Evolutionary conservation across 768 basidiomycete species (phyloP).

Genomic region (Hypholoma sublateritium): DNA sequence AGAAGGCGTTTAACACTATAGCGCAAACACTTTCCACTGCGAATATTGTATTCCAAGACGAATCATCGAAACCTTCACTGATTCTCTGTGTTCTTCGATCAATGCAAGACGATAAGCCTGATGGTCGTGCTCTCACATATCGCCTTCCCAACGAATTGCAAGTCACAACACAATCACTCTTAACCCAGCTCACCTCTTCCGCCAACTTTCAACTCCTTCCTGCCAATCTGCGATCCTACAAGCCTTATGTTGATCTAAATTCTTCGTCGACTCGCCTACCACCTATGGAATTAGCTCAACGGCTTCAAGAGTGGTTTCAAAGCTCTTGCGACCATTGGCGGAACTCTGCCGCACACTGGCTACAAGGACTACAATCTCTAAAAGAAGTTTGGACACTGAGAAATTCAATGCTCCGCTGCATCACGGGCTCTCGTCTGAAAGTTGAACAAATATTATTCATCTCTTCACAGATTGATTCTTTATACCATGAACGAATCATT

Average conservation of each 20-base stretch:
- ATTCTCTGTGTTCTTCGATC: constrained; percentile 56
- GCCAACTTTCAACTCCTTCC: constrained; percentile 82
- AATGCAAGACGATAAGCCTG: constrained; percentile 42
- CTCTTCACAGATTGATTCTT: constrained; percentile 46
- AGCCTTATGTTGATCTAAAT: constrained; percentile 78
- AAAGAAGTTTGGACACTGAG: constrained; percentile 71
- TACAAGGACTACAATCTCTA: constrained; percentile 54
- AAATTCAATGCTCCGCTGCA: constrained; percentile 46
- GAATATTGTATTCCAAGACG: constrained; percentile 55
- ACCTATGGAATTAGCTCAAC: constrained; percentile 40
- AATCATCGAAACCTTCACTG: constrained; percentile 39
- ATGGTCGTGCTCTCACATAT: constrained; percentile 17
- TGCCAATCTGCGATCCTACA: constrained; percentile 67
- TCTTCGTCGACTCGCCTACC: constrained; percentile 57
- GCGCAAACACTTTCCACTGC: constrained; percentile 57
- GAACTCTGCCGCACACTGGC: constrained; percentile 48
- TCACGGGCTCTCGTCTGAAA: constrained; percentile 44
- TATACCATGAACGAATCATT: constrained; percentile 52
- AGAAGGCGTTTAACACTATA: constrained; percentile 53
- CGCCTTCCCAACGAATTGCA: constrained; percentile 50
- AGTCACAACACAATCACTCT: constrained; percentile 65
- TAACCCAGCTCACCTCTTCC: constrained; percentile 80
- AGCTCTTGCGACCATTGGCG: constrained; percentile 48
- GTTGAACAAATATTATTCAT: constrained; percentile 46
- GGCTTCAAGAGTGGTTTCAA: constrained; percentile 64